A percentile compares a stretch with the other conserved stretches of the same genome.
Conservation (phyloP, 345 rosid genomes). For the Euclidium syriacum region DNA sequence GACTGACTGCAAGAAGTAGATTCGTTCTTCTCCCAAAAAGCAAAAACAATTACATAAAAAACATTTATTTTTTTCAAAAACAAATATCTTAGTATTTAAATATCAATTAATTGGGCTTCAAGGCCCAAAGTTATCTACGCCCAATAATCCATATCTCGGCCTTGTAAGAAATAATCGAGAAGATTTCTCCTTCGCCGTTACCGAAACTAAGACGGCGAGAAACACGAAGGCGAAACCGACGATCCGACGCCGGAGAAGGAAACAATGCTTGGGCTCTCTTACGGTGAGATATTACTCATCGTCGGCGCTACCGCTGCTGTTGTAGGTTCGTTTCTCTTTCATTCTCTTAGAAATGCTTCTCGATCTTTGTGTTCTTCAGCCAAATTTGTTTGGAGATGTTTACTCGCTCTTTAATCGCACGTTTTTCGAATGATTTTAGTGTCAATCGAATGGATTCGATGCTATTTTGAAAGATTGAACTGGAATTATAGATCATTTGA, state of each 20-base stretch:
- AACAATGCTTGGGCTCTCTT: slow-evolving; percentile 59
- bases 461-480: not conserved
- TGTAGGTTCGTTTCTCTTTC: slow-evolving; percentile 42
- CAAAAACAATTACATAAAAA: not conserved
- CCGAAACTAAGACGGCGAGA: slow-evolving; percentile 11
- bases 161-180: not conserved
- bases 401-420: no score
- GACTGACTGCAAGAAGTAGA: not conserved
- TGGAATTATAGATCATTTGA: not conserved
- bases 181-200: not conserved
- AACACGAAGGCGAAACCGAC: slow-evolving; percentile 1
- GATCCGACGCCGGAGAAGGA: slow-evolving; percentile 3
- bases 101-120: not conserved
- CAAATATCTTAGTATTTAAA: not conserved
- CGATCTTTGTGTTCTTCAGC: not conserved
- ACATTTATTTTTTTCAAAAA: not conserved
- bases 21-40: not conserved
- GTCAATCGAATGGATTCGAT: not conserved
- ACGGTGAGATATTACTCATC: slow-evolving; percentile 61
- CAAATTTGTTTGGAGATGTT: not conserved
- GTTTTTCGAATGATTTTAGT: not conserved
- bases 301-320: slow-evolving; percentile 64
- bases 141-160: not conserved
- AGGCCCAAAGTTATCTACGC: not conserved
- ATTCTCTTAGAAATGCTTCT: not conserved